These are phyloP conservation scores for Gossypium raimondii DNA, from an alignment of 345 rosid genomes.

Conservation along the genomic window DNA sequence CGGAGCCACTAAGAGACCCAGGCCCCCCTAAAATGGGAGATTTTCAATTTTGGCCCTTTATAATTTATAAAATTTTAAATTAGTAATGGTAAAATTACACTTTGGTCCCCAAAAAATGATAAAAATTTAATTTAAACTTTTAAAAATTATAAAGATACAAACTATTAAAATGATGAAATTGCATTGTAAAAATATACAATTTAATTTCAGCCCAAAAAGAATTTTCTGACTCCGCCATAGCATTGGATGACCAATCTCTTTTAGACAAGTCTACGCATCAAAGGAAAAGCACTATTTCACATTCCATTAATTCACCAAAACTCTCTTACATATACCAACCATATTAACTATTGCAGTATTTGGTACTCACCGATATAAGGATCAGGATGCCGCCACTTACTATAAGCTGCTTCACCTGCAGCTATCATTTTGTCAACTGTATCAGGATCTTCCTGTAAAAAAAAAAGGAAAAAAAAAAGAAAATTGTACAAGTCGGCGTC, in stretches of 20 bases:
- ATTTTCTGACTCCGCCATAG: no score
- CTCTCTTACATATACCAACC: neutral
- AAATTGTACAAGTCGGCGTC: neutral
- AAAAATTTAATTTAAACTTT: no score
- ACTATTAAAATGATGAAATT: no score
- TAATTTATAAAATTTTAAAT: no score
- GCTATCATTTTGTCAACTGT: slow-evolving; percentile 77
- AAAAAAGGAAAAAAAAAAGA: neutral
- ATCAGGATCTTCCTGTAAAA: slow-evolving; percentile 69
- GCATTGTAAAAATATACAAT: no score
- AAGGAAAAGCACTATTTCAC: neutral
- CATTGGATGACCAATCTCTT: neutral
- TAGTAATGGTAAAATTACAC: no score
- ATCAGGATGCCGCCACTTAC: slow-evolving; percentile 95
- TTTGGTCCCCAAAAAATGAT: fast-evolving
- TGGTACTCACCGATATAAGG: slow-evolving; percentile 32
- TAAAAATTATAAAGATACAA: no score
- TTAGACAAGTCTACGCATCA: neutral
- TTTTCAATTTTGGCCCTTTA: no score
- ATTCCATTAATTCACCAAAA: neutral
- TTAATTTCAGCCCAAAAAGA: no score
- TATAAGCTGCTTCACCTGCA: slow-evolving; percentile 63
- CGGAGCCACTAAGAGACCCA: no score
- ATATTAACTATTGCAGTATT: neutral
- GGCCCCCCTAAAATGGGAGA: no score